phyloP scores from a whole-genome alignment of 768 basidiomycete species.

The Kwoniella heveanensis region DNA sequence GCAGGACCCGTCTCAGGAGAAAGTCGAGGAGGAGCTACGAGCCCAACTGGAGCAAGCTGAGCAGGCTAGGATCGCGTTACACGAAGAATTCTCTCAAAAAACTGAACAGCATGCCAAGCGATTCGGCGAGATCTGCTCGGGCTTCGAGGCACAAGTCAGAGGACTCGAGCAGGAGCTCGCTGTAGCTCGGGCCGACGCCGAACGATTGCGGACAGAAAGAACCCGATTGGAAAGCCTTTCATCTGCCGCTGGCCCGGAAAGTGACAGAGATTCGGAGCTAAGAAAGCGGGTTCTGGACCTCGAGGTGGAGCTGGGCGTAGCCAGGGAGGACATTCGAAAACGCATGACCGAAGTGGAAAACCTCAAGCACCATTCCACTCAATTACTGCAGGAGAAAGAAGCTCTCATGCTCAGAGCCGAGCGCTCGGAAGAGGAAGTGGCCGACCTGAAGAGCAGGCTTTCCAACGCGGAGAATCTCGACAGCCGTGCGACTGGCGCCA shows the following conservation, averaged over 20 bases:
- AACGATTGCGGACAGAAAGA: conserved; percentile 37
- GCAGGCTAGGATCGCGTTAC: conserved; percentile 20
- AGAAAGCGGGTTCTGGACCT: conserved; percentile 31
- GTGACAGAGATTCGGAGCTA: conserved; percentile 28
- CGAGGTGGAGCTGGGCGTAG: conserved; percentile 22
- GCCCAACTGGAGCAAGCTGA: conserved; percentile 38
- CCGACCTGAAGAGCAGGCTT: conserved; percentile 14
- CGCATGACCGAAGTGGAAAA: conserved; percentile 20
- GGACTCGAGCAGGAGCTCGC: conserved; percentile 33
- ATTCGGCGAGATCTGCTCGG: conserved; percentile 47
- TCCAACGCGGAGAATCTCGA: background rate
- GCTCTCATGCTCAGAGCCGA: conserved; percentile 17
- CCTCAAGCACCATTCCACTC: conserved; percentile 9
- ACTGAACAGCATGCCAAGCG: conserved; percentile 44
- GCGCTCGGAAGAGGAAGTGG: conserved; percentile 20
- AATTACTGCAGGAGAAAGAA: conserved; percentile 13
- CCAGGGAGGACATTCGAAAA: conserved; percentile 1
- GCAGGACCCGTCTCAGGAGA: conserved; percentile 6
- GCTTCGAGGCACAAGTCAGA: conserved; percentile 47
- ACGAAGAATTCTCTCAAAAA: conserved; percentile 41
- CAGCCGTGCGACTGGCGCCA: too few species aligned
- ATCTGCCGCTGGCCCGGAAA: conserved; percentile 4
- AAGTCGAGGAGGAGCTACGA: conserved; percentile 23
- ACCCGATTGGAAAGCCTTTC: conserved; percentile 29
- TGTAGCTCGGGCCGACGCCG: conserved; percentile 22